Percentiles rank a stretch among this genome's conserved stretches.
These are phyloP conservation scores for Phytophthora pluvialis DNA, from an alignment of 352 stramenopile species.

Conservation along the genomic window DNA sequence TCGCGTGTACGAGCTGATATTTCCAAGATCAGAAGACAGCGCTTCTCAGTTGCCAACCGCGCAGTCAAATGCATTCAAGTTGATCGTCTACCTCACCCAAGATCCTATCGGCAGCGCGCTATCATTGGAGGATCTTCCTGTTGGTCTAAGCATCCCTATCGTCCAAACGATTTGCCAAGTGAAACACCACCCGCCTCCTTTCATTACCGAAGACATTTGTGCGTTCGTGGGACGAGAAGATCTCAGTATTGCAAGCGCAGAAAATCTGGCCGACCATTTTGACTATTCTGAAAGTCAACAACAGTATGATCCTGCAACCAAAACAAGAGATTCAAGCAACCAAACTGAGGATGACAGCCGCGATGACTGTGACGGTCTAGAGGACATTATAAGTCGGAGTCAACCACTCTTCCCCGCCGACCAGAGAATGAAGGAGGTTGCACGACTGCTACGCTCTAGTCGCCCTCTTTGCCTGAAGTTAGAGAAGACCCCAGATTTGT, in stretches of 20 bases:
- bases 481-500: slow-evolving; percentile 67
- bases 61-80: slow-evolving; percentile 35
- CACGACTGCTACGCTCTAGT: slow-evolving; percentile 78
- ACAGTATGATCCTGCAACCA: slow-evolving; percentile 20
- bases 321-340: neutral
- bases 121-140: slow-evolving; percentile 60
- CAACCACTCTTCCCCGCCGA: slow-evolving; percentile 74
- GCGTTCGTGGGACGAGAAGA: slow-evolving; percentile 68
- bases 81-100: slow-evolving; percentile 63
- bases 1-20: slow-evolving; percentile 50
- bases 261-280: slow-evolving; percentile 13
- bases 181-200: slow-evolving; percentile 63
- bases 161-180: slow-evolving; percentile 61
- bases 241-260: slow-evolving; percentile 43
- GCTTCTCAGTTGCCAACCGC: slow-evolving; percentile 1
- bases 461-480: slow-evolving; percentile 75
- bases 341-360: slow-evolving; percentile 18
- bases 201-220: slow-evolving; percentile 62
- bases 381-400: slow-evolving; percentile 57
- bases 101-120: slow-evolving; percentile 44
- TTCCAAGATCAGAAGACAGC: slow-evolving; percentile 15
- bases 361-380: slow-evolving; percentile 65
- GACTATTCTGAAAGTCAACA: slow-evolving; percentile 20
- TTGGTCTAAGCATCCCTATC: slow-evolving; percentile 66
- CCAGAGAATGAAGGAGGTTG: slow-evolving; percentile 85